Evolutionary conservation across 179 eudicot species (phyloP).

Genomic region (Heliamphora pulchella): DNA sequence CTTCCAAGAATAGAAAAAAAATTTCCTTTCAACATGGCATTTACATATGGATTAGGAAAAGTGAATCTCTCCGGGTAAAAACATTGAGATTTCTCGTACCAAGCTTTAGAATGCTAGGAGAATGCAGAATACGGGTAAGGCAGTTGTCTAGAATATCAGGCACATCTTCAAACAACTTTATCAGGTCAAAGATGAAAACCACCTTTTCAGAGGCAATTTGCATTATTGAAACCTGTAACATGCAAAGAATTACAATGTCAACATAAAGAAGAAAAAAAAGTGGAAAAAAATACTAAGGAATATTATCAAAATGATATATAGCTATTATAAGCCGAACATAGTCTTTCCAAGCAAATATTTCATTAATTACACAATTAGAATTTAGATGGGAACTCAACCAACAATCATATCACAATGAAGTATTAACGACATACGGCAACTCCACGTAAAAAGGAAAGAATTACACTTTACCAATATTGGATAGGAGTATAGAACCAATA

Average conservation of each 20-base stretch:
- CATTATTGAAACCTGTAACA: constrained; percentile 85
- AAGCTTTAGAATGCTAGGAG: constrained; percentile 76
- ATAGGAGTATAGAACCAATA: neutral
- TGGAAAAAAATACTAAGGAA: neutral
- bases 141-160: constrained; percentile 70
- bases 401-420: neutral
- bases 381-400: neutral
- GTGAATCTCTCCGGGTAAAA: neutral
- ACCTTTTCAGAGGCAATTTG: constrained; percentile 83
- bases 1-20: neutral
- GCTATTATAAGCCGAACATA: neutral
- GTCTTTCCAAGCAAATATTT: neutral
- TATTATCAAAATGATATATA: neutral
- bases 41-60: neutral
- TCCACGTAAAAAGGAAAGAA: neutral
- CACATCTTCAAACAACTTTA: constrained; percentile 57
- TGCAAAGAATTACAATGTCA: constrained; percentile 7
- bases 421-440: neutral
- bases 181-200: constrained; percentile 80
- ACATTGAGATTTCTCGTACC: constrained; percentile 38
- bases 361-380: neutral
- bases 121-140: constrained; percentile 68
- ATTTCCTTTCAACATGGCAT: neutral
- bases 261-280: neutral
- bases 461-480: neutral